Evolutionary conservation across 2,329 filamentous ascomycete genomes (phyloP).

Genomic region (Fusarium pseudoanthophilum): DNA sequence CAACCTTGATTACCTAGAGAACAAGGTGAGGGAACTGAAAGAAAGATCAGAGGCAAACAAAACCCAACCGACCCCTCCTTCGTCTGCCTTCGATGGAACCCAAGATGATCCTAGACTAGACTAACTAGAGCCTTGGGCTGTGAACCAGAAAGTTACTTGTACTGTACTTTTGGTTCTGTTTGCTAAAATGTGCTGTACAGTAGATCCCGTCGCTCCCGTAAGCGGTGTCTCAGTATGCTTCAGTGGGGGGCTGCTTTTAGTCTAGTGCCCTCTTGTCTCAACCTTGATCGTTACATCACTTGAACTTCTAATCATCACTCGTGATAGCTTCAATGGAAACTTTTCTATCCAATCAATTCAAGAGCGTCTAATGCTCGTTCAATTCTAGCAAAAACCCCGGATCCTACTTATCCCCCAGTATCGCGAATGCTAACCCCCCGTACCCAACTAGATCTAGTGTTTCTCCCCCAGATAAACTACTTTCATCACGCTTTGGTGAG

Average conservation of each 20-base stretch:
- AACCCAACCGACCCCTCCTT: neutral
- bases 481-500: neutral
- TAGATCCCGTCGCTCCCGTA: conserved; percentile 13
- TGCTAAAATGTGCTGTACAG: neutral
- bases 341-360: neutral
- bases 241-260: neutral
- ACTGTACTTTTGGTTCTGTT: neutral
- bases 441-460: neutral
- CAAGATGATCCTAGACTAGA: neutral
- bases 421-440: neutral
- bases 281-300: neutral
- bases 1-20: neutral
- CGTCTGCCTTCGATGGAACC: neutral
- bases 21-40: neutral
- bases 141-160: neutral
- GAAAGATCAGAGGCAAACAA: neutral
- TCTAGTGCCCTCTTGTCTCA: neutral
- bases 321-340: neutral
- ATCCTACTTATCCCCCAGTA: too few species aligned
- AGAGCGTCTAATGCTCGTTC: neutral
- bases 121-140: neutral
- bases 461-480: neutral
- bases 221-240: neutral
- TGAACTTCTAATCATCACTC: neutral
- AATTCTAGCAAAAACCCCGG: too few species aligned